Percentiles rank a stretch among this genome's conserved stretches.
These are phyloP conservation scores for Penicillium sp. DNA, from an alignment of 2,329 filamentous ascomycete species.

Conservation along the genomic window DNA sequence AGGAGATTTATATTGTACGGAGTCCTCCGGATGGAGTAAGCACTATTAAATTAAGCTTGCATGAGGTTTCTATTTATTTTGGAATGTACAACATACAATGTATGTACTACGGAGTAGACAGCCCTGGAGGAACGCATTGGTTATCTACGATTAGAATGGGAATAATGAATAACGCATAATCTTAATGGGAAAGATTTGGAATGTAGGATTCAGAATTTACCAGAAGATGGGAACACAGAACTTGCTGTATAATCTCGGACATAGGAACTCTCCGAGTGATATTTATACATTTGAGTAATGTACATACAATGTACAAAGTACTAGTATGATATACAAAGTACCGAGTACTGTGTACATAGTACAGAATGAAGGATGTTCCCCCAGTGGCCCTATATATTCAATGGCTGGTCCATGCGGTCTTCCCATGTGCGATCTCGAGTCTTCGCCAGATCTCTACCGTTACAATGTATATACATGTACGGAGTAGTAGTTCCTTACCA, in stretches of 20 bases:
- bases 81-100: no score
- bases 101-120: neutral
- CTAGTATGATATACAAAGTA: neutral
- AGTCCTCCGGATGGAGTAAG: neutral
- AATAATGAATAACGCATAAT: neutral
- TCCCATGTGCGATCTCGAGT: neutral
- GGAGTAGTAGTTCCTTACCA: neutral
- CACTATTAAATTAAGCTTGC: neutral
- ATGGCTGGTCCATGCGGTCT: neutral
- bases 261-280: neutral
- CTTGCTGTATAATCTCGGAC: neutral
- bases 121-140: neutral
- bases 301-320: neutral
- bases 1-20: neutral
- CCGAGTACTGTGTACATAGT: neutral
- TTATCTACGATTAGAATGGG: neutral
- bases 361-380: neutral
- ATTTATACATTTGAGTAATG: neutral
- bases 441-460: neutral
- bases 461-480: neutral
- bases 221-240: neutral
- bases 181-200: neutral
- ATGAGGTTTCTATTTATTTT: neutral
- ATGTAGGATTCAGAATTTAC: neutral
- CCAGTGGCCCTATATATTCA: neutral